These are phyloP conservation scores for Candolleomyces efflorescens DNA, from an alignment of 768 basidiomycete species.

Conservation along the genomic window DNA sequence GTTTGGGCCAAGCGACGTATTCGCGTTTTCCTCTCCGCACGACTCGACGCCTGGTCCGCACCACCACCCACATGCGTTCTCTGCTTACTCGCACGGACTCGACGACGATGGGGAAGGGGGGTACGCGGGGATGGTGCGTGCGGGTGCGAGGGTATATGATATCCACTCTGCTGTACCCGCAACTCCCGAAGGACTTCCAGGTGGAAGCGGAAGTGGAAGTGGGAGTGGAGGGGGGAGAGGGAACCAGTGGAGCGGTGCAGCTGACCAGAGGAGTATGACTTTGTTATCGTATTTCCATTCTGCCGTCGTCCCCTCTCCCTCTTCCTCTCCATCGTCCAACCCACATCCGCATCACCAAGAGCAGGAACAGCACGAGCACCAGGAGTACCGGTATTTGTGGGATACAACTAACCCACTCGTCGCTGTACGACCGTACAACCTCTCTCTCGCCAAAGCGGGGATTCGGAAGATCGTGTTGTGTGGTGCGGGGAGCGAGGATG, in stretches of 20 bases:
- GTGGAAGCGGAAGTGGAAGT: too few relatives aligned
- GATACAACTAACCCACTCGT: slow-evolving; percentile 64
- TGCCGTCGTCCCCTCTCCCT: slow-evolving; percentile 9
- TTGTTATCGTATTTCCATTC: slow-evolving; percentile 79
- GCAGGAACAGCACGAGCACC: not conserved
- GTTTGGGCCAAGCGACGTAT: slow-evolving; percentile 57
- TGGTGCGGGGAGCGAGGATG: slow-evolving; percentile 77
- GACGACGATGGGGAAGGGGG: not conserved
- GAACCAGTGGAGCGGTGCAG: slow-evolving; percentile 39
- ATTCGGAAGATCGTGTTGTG: slow-evolving; percentile 63
- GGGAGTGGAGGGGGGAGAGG: too few relatives aligned
- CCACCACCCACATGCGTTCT: not conserved
- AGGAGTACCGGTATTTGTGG: slow-evolving; percentile 44
- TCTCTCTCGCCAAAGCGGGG: slow-evolving; percentile 46
- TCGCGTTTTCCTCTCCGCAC: slow-evolving; percentile 37
- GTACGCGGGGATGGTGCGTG: slow-evolving; percentile 27
- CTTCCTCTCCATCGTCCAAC: not conserved
- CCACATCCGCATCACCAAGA: too few relatives aligned
- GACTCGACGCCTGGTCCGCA: too few relatives aligned
- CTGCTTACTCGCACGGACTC: slow-evolving; percentile 6
- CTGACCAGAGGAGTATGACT: slow-evolving; percentile 68
- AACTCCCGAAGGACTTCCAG: too few relatives aligned
- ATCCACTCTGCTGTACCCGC: too few relatives aligned
- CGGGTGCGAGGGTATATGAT: too few relatives aligned
- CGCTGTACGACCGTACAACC: slow-evolving; percentile 66